Base-by-base conservation (phyloP, 2,329 filamentous ascomycete genomes). In the Samsoniella hepiali region DNA sequence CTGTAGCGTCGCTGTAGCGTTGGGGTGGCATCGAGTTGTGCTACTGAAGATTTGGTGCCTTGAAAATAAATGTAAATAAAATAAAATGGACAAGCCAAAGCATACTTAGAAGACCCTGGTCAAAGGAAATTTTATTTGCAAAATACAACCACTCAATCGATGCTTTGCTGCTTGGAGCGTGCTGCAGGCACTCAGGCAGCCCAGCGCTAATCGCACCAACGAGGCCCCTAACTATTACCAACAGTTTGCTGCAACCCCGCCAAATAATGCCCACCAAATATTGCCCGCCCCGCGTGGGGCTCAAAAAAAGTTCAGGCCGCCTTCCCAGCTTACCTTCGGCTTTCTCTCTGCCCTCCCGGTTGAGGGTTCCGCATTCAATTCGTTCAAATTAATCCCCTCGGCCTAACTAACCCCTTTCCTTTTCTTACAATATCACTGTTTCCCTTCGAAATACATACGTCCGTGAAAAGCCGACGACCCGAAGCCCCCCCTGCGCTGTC, bases 301-400 rank as follows among this genome's bases (percentile, higher is more conserved):
- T 38, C 58, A 38, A 53, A 57, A 22, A 57, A 51, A 50, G 61
- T 45, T 17, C 44, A 40, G 51, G 34, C 61, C 31, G 42, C 32
- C 53, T 6, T 53, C 22, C 40, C 63, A 62, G 64, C 64, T 66
- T 62, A 63, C 40, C 62, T 56, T 67, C 62, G 62, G 65, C 64
- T 64, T 59, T 64, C 54, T 7, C 11, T 58, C 45, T 29, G 17
- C 34, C 29, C 32, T 47, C 38, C 40, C 58, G 38, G 13, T 62
- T 31, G 50, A 62, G 50, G 58, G 58, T 44, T 62, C 40, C 58
- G 58, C 50, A 47, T 54, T 55, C 50, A 61, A 47, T 61, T 62
- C 50, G 5, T 31, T 31, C 50, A 38, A 38, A 47, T 38, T 32
- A 53, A 29, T 34, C 29, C 27, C 10, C 34, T 27, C 17, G 3